A percentile compares a stretch with the other conserved stretches of the same genome.
These are phyloP conservation scores for Lactarius trivialis DNA, from an alignment of 768 basidiomycete species.

Conservation along the genomic window DNA sequence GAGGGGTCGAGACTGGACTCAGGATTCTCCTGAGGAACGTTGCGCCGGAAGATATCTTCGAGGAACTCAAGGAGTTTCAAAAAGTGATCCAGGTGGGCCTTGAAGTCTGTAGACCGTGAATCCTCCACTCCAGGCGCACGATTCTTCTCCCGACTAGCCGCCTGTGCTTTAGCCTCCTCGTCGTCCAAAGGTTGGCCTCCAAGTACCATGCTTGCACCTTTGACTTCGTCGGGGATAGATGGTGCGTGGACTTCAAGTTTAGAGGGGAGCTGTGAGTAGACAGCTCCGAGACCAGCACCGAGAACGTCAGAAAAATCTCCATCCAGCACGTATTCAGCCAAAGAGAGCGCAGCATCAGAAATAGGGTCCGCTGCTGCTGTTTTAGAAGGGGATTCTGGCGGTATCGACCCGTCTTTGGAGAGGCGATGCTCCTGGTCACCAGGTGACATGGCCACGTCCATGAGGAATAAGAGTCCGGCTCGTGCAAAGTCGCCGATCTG, in stretches of 20 bases:
- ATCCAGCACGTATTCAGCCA: conserved; percentile 90
- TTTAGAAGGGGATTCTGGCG: conserved; percentile 26
- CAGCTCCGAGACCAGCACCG: conserved; percentile 85
- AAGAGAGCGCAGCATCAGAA: conserved; percentile 75
- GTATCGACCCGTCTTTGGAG: conserved; percentile 31
- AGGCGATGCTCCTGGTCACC: conserved; percentile 43
- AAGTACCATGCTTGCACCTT: conserved; percentile 60
- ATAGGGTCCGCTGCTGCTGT: conserved; percentile 50
- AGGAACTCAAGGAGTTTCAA: conserved; percentile 87
- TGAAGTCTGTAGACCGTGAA: conserved; percentile 69
- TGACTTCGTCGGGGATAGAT: conserved; percentile 33
- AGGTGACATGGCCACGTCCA: conserved; percentile 94
- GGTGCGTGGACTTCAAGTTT: conserved; percentile 69
- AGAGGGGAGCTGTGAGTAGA: conserved; percentile 84
- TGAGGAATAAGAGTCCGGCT: conserved; percentile 85
- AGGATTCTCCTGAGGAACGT: conserved; percentile 36
- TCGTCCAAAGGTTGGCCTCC: conserved; percentile 55
- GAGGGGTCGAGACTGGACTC: conserved; percentile 51
- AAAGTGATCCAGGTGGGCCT: conserved; percentile 76
- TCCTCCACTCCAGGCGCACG: conserved; percentile 67
- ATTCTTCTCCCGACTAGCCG: conserved; percentile 43
- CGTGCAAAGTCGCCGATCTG: conserved; percentile 90
- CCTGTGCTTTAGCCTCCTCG: conserved; percentile 47
- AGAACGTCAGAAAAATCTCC: conserved; percentile 99
- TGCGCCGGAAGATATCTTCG: conserved; percentile 79